A percentile compares a stretch with the other conserved stretches of the same genome.
phyloP scores from a whole-genome alignment of 140 eudicot genomes.

The Oenanthe javanica region DNA sequence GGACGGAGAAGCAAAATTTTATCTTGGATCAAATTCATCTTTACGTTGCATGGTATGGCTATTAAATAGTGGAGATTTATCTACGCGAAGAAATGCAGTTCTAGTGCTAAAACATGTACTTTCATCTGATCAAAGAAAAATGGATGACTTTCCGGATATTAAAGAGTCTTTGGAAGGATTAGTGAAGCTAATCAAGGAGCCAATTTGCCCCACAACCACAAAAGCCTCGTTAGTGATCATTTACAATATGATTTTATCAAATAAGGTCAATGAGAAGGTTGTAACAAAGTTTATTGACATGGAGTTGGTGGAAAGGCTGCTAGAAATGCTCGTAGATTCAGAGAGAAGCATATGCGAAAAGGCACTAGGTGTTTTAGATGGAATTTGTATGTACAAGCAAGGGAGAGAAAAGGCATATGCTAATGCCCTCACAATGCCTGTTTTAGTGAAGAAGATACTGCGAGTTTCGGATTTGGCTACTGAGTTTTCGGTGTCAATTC shows the following conservation, averaged over 20 bases:
- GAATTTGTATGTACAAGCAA: conserved; percentile 33
- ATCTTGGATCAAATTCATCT: conserved; percentile 38
- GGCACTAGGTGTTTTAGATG: conserved; percentile 60
- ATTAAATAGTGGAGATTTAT: conserved; percentile 37
- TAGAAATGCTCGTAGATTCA: conserved; percentile 56
- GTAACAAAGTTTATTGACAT: conserved; percentile 25
- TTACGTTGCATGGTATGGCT: conserved; percentile 34
- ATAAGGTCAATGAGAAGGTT: conserved; percentile 17
- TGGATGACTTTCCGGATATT: conserved; percentile 23
- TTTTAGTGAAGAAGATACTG: conserved; percentile 57
- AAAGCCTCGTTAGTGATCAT: conserved; percentile 49
- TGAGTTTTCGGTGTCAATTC: conserved; percentile 58
- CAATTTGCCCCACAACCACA: conserved; percentile 53
- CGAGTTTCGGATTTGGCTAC: conserved; percentile 66
- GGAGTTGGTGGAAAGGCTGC: conserved; percentile 39
- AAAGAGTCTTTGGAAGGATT: conserved; percentile 53
- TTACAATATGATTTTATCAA: conserved; percentile 47
- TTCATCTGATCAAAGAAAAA: conserved; percentile 24
- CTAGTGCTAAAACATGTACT: conserved; percentile 35
- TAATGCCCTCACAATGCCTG: conserved; percentile 47
- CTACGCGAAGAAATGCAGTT: conserved; percentile 43
- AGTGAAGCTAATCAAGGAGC: conserved; percentile 46
- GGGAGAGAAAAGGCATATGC: conserved; percentile 43
- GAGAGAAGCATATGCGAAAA: conserved; percentile 52
- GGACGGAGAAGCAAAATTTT: conserved; percentile 28